These are phyloP conservation scores for Tulasnella sp. DNA, from an alignment of 768 basidiomycete species.

Conservation along the genomic window DNA sequence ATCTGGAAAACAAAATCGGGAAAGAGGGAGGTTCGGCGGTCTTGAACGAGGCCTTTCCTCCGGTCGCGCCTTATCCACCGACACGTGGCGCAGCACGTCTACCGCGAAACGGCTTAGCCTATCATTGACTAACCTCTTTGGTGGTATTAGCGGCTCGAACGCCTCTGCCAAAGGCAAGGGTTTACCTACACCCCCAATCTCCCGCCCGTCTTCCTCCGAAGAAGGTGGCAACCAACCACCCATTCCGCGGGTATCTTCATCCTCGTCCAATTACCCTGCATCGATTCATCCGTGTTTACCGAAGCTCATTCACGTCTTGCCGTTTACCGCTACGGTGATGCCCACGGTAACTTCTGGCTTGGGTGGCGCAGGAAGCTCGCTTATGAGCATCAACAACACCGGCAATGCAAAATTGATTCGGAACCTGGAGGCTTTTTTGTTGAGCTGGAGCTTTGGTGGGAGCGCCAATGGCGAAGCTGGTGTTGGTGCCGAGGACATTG, in stretches of 20 bases:
- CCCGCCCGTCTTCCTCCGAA: slow-evolving; percentile 9
- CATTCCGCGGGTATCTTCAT: too few relatives aligned
- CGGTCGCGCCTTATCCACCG: too few relatives aligned
- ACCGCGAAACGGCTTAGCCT: not conserved
- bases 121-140: not conserved
- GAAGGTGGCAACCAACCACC: not conserved
- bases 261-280: too few relatives aligned
- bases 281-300: not conserved
- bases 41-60: not conserved
- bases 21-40: not conserved
- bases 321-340: not conserved
- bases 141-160: not conserved
- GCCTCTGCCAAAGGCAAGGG: not conserved
- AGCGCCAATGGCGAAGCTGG: not conserved
- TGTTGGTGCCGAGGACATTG: not conserved
- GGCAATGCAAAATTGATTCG: not conserved
- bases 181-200: slow-evolving; percentile 8
- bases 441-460: slow-evolving; percentile 11
- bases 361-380: too few relatives aligned
- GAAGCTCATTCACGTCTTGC: slow-evolving; percentile 9
- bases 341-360: not conserved
- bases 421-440: slow-evolving; percentile 6
- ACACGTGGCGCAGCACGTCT: too few relatives aligned
- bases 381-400: slow-evolving; percentile 1
- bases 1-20: too few relatives aligned